A percentile compares a stretch with the other conserved stretches of the same genome.
Conservation (phyloP, 2,329 filamentous ascomycete species). For the Raffaelea albimanens region DNA sequence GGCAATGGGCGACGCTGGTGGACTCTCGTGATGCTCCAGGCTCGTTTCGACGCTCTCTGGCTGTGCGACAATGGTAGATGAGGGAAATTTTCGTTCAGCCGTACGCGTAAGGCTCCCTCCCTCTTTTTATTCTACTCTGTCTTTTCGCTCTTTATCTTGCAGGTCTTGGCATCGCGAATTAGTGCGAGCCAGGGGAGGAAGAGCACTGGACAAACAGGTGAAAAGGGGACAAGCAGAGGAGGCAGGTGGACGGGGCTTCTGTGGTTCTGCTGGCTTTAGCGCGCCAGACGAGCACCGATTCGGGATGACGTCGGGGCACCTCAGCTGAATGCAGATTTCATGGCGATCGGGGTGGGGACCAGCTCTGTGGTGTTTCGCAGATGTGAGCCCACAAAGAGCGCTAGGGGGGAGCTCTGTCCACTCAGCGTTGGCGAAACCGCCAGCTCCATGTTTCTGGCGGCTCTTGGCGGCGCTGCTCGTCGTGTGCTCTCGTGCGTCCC, state of each 20-base stretch:
- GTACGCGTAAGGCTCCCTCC: conserved; percentile 2
- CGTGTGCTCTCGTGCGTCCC: too few species aligned
- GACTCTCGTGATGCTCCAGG: too few species aligned
- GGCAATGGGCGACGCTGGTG: too few species aligned
- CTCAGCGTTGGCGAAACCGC: too few species aligned
- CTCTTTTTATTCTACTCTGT: background rate
- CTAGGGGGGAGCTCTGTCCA: background rate
- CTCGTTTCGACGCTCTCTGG: too few species aligned
- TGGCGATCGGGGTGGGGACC: conserved; percentile 3
- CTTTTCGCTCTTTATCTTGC: background rate
- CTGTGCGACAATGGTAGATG: too few species aligned
- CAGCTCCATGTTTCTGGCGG: too few species aligned
- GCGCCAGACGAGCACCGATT: conserved; percentile 5
- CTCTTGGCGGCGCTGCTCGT: too few species aligned
- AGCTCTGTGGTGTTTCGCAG: background rate
- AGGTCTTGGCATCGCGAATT: background rate
- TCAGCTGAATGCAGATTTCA: background rate
- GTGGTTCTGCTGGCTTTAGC: conserved; percentile 4
- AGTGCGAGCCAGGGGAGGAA: conserved; percentile 1
- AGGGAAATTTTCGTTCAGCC: background rate
- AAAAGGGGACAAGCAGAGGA: background rate
- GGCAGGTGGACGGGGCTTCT: background rate
- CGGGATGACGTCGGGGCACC: conserved; percentile 9
- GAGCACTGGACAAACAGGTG: background rate
- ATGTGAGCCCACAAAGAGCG: background rate